phyloP scores from a whole-genome alignment of 352 stramenopile species.

The Pythium aquatile region DNA sequence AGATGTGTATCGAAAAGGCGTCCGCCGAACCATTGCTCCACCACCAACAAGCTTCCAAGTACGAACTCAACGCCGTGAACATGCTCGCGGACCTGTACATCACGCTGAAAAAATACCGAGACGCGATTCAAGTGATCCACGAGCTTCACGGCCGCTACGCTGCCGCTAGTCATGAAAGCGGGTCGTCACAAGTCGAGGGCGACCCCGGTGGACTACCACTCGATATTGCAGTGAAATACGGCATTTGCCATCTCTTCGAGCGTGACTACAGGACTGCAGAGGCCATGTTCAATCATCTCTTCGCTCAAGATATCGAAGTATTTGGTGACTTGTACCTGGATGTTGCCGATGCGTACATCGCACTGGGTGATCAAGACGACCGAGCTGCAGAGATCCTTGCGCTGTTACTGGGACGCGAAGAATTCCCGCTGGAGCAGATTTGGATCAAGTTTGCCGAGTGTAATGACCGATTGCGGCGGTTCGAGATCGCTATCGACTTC shows the following conservation, averaged over 20 bases:
- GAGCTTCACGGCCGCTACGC: slow-evolving; percentile 69
- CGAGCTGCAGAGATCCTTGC: slow-evolving; percentile 66
- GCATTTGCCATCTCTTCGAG: slow-evolving; percentile 82
- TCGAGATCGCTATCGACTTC: slow-evolving; percentile 71
- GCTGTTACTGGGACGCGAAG: slow-evolving; percentile 57
- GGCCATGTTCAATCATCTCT: slow-evolving; percentile 83
- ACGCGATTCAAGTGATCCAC: slow-evolving; percentile 80
- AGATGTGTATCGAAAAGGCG: slow-evolving; percentile 82
- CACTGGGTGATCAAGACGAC: slow-evolving; percentile 61
- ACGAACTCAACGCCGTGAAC: slow-evolving; percentile 86
- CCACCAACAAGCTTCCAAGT: slow-evolving; percentile 64
- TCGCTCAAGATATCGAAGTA: slow-evolving; percentile 78
- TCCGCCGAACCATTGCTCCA: slow-evolving; percentile 57
- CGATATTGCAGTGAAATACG: slow-evolving; percentile 87
- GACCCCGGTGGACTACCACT: slow-evolving; percentile 68
- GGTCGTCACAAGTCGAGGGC: slow-evolving; percentile 50
- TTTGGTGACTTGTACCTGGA: slow-evolving; percentile 85
- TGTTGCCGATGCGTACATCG: slow-evolving; percentile 81
- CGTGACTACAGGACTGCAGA: slow-evolving; percentile 70
- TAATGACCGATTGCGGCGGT: slow-evolving; percentile 60
- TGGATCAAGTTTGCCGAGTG: slow-evolving; percentile 80
- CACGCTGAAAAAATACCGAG: slow-evolving; percentile 79
- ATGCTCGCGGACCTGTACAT: slow-evolving; percentile 88
- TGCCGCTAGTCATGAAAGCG: slow-evolving; percentile 45
- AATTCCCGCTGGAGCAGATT: slow-evolving; percentile 78